Conservation (phyloP, 1,284 basidiomycete species). For the Rhodotorula mucilaginosa region DNA sequence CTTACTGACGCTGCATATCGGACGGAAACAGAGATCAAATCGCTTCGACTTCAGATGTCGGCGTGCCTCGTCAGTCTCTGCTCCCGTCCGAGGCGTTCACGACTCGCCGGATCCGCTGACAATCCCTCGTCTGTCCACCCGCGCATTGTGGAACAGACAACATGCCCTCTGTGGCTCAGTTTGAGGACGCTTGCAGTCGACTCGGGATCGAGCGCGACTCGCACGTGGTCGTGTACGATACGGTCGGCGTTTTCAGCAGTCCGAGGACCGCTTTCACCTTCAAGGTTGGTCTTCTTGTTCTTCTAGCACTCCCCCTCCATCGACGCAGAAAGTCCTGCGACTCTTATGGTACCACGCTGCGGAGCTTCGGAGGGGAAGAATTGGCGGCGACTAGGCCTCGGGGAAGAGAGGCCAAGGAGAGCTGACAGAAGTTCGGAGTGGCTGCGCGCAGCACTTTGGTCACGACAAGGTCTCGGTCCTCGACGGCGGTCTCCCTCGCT, state of each 20-base stretch:
- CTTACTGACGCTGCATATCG: not conserved
- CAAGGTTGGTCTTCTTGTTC: constrained; percentile 53
- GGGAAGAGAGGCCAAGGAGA: not conserved
- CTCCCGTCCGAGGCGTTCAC: not conserved
- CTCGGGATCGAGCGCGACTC: constrained; percentile 72
- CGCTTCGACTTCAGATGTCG: constrained; percentile 65
- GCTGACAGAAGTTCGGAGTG: not conserved
- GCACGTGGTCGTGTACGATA: constrained; percentile 88
- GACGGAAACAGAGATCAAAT: constrained; percentile 49
- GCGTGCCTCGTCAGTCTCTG: constrained; percentile 60
- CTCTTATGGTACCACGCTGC: too few relatives aligned
- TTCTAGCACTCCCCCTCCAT: too few relatives aligned
- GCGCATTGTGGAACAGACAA: constrained; percentile 58
- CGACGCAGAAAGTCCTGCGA: too few relatives aligned
- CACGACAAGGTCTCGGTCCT: constrained; percentile 80
- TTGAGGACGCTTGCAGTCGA: constrained; percentile 69
- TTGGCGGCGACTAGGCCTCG: too few relatives aligned
- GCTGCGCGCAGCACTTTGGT: constrained; percentile 63
- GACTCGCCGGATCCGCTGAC: not conserved
- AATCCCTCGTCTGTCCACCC: not conserved
- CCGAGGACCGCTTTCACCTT: constrained; percentile 91
- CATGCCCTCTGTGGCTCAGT: constrained; percentile 75
- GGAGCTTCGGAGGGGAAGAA: too few relatives aligned
- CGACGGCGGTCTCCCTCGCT: constrained; percentile 82
- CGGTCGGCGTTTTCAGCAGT: constrained; percentile 80